phyloP scores from a whole-genome alignment of 2,329 filamentous ascomycete species.

The Ceratocystis cubensis region DNA sequence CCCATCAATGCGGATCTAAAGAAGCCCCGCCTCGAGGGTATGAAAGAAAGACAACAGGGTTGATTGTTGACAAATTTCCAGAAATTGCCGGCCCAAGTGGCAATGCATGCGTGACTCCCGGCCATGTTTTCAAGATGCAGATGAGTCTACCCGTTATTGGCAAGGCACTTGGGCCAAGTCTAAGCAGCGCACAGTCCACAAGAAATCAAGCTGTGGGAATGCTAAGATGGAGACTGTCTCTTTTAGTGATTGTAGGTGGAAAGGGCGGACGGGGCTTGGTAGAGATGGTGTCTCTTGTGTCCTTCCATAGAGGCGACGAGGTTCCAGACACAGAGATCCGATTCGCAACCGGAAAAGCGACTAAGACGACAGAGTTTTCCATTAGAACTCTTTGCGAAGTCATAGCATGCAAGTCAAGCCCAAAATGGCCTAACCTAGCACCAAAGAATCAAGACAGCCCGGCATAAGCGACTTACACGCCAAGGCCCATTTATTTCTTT shows the following conservation, averaged over 20 bases:
- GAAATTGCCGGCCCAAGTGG: neutral
- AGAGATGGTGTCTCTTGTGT: neutral
- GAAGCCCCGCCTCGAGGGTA: too few species aligned
- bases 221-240: neutral
- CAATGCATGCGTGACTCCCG: neutral
- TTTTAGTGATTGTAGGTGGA: neutral
- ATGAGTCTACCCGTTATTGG: conserved; percentile 9
- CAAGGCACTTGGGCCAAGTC: neutral
- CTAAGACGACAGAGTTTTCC: conserved; percentile 2
- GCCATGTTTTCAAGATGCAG: conserved; percentile 3
- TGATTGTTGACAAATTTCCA: neutral
- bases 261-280: neutral
- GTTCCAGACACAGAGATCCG: neutral
- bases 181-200: neutral
- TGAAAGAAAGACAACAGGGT: neutral
- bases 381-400: neutral
- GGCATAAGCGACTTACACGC: conserved; percentile 8
- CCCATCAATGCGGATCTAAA: neutral
- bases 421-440: neutral
- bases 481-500: neutral
- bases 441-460: neutral
- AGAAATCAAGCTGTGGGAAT: neutral
- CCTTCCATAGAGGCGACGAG: neutral
- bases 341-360: neutral
- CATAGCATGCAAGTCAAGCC: neutral